A percentile compares a stretch with the other conserved stretches of the same genome.
Conservation (phyloP, 352 stramenopile genomes). For the Pythium aquatile region DNA sequence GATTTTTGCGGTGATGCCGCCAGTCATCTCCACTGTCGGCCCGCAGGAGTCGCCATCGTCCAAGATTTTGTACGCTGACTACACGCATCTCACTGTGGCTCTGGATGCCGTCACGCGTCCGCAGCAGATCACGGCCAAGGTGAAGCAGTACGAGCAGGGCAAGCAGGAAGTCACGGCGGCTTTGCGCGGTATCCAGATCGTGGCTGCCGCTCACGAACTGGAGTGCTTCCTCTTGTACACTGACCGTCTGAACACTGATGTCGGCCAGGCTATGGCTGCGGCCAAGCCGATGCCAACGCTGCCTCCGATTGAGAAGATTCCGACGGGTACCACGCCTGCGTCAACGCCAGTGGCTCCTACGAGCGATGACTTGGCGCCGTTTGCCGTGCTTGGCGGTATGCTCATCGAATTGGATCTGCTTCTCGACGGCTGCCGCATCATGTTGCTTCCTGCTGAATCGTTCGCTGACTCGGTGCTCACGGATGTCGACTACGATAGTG, state of each 20-base stretch:
- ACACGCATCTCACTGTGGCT: slow-evolving; percentile 13
- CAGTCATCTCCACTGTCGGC: slow-evolving; percentile 21
- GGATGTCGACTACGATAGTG: slow-evolving; percentile 23
- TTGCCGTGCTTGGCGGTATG: slow-evolving; percentile 29
- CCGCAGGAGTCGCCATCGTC: slow-evolving; percentile 27
- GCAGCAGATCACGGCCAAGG: slow-evolving; percentile 25
- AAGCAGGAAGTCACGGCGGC: slow-evolving; percentile 22
- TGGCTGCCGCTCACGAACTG: slow-evolving; percentile 27
- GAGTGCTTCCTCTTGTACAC: slow-evolving; percentile 38
- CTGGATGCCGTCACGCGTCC: slow-evolving; percentile 16
- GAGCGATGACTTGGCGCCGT: slow-evolving; percentile 25
- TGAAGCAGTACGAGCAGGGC: slow-evolving; percentile 28
- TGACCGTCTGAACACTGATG: slow-evolving; percentile 29
- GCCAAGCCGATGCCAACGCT: slow-evolving; percentile 27
- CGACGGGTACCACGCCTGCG: background rate
- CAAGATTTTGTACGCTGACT: slow-evolving; percentile 32
- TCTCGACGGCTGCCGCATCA: slow-evolving; percentile 25
- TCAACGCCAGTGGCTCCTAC: slow-evolving; percentile 1
- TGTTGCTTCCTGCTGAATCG: slow-evolving; percentile 19
- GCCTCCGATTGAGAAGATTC: slow-evolving; percentile 6
- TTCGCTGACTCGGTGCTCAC: slow-evolving; percentile 17
- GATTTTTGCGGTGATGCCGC: slow-evolving; percentile 27
- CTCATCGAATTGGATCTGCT: slow-evolving; percentile 27
- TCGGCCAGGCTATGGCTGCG: slow-evolving; percentile 27
- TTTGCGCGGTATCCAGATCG: slow-evolving; percentile 29